Conservation (phyloP, 768 basidiomycete species). For the Calvatia gigantea region DNA sequence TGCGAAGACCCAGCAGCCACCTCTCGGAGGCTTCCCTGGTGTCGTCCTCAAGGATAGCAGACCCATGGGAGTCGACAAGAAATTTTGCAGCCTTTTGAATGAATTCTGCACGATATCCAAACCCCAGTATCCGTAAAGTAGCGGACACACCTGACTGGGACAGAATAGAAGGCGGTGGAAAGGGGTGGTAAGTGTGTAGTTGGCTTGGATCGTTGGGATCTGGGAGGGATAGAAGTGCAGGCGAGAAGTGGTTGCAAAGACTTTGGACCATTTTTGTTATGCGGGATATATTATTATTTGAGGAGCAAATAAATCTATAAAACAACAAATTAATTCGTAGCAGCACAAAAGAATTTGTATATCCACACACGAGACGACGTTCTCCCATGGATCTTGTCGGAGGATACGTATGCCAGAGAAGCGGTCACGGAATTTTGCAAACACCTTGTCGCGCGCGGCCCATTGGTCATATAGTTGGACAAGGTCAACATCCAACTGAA, state of each 20-base stretch:
- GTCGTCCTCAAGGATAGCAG: conserved; percentile 15
- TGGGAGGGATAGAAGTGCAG: conserved; percentile 52
- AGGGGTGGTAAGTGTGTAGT: conserved; percentile 62
- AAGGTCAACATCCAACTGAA: conserved; percentile 81
- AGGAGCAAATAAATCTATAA: conserved; percentile 91
- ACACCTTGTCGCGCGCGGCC: conserved; percentile 71
- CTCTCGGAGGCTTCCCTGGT: conserved; percentile 47
- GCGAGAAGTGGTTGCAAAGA: conserved; percentile 75
- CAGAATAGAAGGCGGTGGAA: conserved; percentile 75
- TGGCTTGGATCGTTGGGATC: conserved; percentile 28
- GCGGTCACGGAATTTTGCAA: conserved; percentile 55
- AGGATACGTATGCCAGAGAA: conserved; percentile 85
- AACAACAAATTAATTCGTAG: neutral
- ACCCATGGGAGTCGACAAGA: conserved; percentile 56
- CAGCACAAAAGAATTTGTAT: neutral
- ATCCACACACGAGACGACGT: conserved; percentile 77
- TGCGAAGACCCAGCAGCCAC: conserved; percentile 58
- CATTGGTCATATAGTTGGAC: conserved; percentile 70
- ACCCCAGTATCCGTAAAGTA: conserved; percentile 78
- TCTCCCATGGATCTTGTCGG: conserved; percentile 95
- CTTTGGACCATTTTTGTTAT: conserved; percentile 92
- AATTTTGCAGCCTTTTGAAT: conserved; percentile 82
- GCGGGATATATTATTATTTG: conserved; percentile 93
- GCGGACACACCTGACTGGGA: conserved; percentile 52
- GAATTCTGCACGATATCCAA: conserved; percentile 93